These are phyloP conservation scores for Vitis rupestris DNA, from an alignment of 164 flowering plant genomes.

Conservation along the genomic window DNA sequence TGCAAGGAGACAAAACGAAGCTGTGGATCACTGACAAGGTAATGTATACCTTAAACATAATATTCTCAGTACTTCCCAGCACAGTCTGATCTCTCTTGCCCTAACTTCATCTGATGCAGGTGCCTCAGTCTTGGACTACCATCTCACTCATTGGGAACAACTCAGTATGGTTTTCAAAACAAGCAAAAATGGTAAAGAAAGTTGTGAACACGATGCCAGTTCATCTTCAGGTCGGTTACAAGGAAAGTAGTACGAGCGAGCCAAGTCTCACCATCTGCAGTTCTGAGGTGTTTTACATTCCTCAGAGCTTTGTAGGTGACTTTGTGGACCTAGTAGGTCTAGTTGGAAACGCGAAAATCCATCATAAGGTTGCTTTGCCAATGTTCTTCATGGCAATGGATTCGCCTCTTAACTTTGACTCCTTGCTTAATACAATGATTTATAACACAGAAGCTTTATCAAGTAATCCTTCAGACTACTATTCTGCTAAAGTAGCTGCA, in stretches of 20 bases:
- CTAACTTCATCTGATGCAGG: neutral
- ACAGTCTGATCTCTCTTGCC: neutral
- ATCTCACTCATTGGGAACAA: neutral
- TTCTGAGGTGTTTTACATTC: conserved; percentile 1
- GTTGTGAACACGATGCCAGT: neutral
- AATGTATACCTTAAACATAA: neutral
- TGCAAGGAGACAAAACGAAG: neutral
- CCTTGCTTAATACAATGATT: neutral
- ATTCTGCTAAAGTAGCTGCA: neutral
- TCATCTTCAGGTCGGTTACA: conserved; percentile 1
- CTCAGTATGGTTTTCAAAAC: neutral
- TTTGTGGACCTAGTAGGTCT: neutral
- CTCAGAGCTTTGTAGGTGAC: neutral
- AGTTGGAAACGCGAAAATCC: neutral
- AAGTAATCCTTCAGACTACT: neutral
- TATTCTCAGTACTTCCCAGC: neutral
- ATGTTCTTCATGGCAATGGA: conserved; percentile 2
- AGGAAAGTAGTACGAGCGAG: neutral
- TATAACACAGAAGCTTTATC: neutral
- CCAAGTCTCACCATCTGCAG: neutral
- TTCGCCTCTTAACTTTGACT: neutral
- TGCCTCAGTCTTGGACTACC: conserved; percentile 1
- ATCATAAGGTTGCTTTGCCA: neutral
- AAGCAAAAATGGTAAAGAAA: neutral
- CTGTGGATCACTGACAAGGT: neutral